Percentiles rank a stretch among this genome's conserved stretches.
phyloP scores from a whole-genome alignment of 805 yeast species.

The Myxozyma nipponensis region DNA sequence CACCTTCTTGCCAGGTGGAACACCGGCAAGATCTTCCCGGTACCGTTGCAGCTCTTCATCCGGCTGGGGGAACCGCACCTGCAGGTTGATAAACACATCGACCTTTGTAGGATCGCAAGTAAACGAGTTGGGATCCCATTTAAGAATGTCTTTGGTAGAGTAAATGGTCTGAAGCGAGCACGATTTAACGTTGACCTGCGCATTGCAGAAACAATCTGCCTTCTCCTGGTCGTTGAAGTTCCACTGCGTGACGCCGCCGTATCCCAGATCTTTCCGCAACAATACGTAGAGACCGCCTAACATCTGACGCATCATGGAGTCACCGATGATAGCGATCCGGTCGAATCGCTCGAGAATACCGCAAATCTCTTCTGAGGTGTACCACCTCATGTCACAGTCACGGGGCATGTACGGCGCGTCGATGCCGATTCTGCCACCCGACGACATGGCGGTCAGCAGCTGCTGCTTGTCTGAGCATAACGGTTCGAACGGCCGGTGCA shows the following conservation, averaged over 20 bases:
- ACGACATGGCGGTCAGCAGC: conserved; percentile 24
- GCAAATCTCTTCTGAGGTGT: conserved; percentile 24
- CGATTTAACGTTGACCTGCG: conserved; percentile 27
- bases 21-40: conserved; percentile 14
- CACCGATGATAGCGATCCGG: conserved; percentile 24
- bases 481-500: conserved; percentile 27
- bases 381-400: conserved; percentile 29
- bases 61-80: conserved; percentile 25
- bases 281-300: conserved; percentile 26
- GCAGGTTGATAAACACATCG: conserved; percentile 22
- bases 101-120: conserved; percentile 25
- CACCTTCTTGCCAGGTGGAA: conserved; percentile 15
- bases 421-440: conserved; percentile 25
- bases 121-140: conserved; percentile 27
- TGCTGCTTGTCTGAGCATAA: conserved; percentile 20
- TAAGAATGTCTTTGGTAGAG: conserved; percentile 15
- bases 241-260: conserved; percentile 28
- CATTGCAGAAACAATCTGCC: conserved; percentile 28
- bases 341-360: conserved; percentile 24
- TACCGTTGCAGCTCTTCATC: conserved; percentile 22
- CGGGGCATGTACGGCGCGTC: conserved; percentile 29
- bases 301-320: conserved; percentile 29
- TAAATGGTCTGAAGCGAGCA: conserved; percentile 25
- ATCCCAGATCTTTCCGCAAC: conserved; percentile 24
- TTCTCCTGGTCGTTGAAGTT: conserved; percentile 27